Percentiles rank a stretch among this genome's conserved stretches.
Conservation (phyloP, 1,139 yeast genomes). For the Taphrina flavorubra region DNA sequence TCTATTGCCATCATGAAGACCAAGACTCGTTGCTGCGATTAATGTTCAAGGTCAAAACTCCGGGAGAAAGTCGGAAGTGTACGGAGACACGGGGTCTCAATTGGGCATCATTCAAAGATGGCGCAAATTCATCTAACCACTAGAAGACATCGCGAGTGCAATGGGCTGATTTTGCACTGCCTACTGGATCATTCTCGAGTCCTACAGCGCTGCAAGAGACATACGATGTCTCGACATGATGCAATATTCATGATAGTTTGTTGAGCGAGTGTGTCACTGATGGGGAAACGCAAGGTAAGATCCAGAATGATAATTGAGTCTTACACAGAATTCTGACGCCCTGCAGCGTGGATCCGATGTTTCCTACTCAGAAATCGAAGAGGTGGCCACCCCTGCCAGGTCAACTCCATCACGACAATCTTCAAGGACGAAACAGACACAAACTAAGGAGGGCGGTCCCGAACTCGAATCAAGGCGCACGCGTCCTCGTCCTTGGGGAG, state of each 20-base stretch:
- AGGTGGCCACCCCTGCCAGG: not conserved
- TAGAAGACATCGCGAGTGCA: not conserved
- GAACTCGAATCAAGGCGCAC: not conserved
- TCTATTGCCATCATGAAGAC: no score
- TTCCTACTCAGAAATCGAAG: conserved; percentile 10
- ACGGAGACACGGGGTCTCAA: no score
- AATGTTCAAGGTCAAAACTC: no score
- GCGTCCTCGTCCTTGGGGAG: conserved; percentile 12
- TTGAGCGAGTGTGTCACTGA: not conserved
- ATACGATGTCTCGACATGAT: no score
- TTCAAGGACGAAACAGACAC: conserved; percentile 18
- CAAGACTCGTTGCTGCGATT: no score
- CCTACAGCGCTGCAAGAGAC: no score
- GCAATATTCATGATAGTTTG: no score
- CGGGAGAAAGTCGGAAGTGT: not conserved
- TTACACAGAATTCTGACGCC: not conserved
- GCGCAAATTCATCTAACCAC: not conserved
- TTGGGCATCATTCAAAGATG: not conserved
- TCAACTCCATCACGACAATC: conserved; percentile 1
- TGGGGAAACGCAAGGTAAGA: conserved; percentile 17
- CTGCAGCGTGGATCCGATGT: conserved; percentile 8
- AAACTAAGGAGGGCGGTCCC: not conserved
- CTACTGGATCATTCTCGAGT: not conserved
- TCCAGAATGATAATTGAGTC: not conserved
- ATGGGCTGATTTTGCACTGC: not conserved